A percentile compares a stretch with the other conserved stretches of the same genome.
Evolutionary conservation across 148 eudicot genomes (phyloP).

Genomic region (Fallopia convolvulus): DNA sequence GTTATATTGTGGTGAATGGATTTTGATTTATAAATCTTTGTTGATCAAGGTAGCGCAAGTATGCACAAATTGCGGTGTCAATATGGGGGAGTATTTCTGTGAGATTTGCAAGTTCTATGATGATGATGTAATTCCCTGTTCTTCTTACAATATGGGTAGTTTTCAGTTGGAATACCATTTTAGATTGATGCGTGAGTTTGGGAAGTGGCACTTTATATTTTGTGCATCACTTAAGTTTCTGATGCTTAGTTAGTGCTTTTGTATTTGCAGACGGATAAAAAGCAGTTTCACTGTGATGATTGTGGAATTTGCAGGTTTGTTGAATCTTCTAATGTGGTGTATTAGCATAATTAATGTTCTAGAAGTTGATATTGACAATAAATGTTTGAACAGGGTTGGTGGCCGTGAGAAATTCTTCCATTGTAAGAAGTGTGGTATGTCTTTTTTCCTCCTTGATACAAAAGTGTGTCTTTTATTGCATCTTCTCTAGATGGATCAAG

Average conservation of each 20-base stretch:
- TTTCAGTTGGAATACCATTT: too few species aligned
- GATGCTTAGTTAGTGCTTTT: neutral
- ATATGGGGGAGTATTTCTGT: constrained; percentile 85
- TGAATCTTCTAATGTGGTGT: constrained; percentile 1
- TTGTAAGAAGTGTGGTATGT: constrained; percentile 92
- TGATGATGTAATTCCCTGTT: constrained; percentile 53
- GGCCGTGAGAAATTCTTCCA: constrained; percentile 89
- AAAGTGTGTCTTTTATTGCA: neutral
- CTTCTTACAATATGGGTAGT: neutral
- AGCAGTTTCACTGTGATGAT: constrained; percentile 87
- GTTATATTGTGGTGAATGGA: too few species aligned
- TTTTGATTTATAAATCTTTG: neutral
- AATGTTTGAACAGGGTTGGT: constrained; percentile 52
- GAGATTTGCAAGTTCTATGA: constrained; percentile 78
- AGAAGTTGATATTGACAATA: neutral
- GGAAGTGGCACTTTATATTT: neutral
- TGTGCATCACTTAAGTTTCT: neutral
- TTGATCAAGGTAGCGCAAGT: constrained; percentile 49
- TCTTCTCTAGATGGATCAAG: too few species aligned
- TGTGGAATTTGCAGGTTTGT: constrained; percentile 94
- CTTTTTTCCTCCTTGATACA: neutral
- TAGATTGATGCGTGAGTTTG: neutral
- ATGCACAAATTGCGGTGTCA: constrained; percentile 82
- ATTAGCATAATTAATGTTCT: neutral
- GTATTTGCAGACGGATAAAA: constrained; percentile 56